A percentile compares a stretch with the other conserved stretches of the same genome.
Conservation (phyloP, 768 basidiomycete genomes). For the Favolaschia claudopus region DNA sequence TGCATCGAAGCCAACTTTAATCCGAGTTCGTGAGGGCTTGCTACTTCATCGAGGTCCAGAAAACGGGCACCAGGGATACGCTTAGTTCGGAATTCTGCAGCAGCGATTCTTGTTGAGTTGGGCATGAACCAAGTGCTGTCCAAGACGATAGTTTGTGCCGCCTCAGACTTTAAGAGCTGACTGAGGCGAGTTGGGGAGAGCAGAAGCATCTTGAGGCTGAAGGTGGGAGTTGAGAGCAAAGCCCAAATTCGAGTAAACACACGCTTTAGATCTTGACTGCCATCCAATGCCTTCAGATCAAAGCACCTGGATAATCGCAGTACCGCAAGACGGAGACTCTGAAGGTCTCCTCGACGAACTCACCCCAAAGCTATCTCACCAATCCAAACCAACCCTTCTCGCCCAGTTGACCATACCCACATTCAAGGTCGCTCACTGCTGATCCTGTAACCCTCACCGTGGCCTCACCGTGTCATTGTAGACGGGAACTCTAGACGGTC, state of each 20-base stretch:
- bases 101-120: constrained; percentile 72
- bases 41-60: constrained; percentile 83
- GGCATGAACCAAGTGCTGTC: constrained; percentile 98
- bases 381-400: constrained; percentile 62
- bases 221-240: not conserved
- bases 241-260: constrained; percentile 30
- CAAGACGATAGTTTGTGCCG: constrained; percentile 52
- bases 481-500: constrained; percentile 93
- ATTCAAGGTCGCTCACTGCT: constrained; percentile 76
- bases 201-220: constrained; percentile 42
- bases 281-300: constrained; percentile 90
- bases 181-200: constrained; percentile 59
- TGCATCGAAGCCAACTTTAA: constrained; percentile 51
- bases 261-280: constrained; percentile 28
- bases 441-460: constrained; percentile 15
- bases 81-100: constrained; percentile 70
- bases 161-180: constrained; percentile 38
- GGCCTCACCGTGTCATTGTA: constrained; percentile 39
- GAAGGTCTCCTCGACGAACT: constrained; percentile 77
- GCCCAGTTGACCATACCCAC: constrained; percentile 79
- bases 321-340: constrained; percentile 87
- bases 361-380: constrained; percentile 64
- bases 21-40: constrained; percentile 76
- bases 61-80: constrained; percentile 77
- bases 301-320: constrained; percentile 91